Evolutionary conservation across 441 rosid genomes (phyloP).

Genomic region (Mallotus repandus): DNA sequence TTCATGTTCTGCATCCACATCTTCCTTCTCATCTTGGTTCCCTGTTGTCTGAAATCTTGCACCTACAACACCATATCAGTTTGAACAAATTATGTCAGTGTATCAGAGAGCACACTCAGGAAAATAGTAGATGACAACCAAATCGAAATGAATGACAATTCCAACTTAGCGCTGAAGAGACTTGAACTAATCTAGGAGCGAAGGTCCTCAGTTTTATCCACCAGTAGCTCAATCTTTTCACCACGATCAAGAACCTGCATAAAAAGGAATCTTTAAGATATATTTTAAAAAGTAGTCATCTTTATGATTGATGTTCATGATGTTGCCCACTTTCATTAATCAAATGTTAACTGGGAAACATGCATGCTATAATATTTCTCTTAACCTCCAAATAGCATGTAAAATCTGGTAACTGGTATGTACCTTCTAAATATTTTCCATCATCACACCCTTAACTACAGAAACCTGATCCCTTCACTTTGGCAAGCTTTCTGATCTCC

Average conservation of each 20-base stretch:
- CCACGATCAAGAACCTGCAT: conserved; percentile 97
- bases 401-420: neutral
- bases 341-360: neutral
- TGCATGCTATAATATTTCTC: conserved; percentile 5
- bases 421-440: conserved; percentile 82
- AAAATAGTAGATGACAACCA: neutral
- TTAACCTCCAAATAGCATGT: conserved; percentile 2
- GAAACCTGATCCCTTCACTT: conserved; percentile 86
- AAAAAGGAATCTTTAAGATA: neutral
- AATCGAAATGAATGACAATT: neutral
- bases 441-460: conserved; percentile 87
- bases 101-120: neutral
- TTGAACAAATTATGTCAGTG: conserved; percentile 20
- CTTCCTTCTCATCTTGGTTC: conserved; percentile 81
- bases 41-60: conserved; percentile 87
- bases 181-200: conserved; percentile 65
- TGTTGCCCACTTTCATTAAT: neutral
- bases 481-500: conserved; percentile 69
- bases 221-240: conserved; percentile 91
- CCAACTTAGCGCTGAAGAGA: neutral
- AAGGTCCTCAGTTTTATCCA: conserved; percentile 95
- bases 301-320: neutral
- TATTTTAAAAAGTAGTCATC: neutral
- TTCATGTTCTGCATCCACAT: conserved; percentile 98
- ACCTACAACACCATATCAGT: conserved; percentile 42